These are phyloP conservation scores for Apocynum venetum DNA, from an alignment of 257 asterid genomes.

Conservation along the genomic window DNA sequence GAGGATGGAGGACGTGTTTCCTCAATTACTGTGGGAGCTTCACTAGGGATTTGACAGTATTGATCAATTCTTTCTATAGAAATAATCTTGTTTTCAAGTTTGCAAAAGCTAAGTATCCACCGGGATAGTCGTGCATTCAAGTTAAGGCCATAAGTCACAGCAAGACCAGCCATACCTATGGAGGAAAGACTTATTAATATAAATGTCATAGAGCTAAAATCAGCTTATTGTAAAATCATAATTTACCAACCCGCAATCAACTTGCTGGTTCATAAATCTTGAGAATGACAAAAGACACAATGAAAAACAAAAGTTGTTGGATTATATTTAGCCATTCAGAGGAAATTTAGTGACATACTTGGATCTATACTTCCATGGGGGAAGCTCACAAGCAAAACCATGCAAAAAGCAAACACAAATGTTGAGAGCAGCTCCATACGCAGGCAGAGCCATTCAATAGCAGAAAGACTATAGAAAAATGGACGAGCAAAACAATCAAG, in stretches of 20 bases:
- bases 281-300: neutral
- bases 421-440: constrained; percentile 99
- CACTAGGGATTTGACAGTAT: constrained; percentile 87
- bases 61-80: constrained; percentile 97
- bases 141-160: constrained; percentile 95
- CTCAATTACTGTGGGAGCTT: constrained; percentile 78
- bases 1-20: constrained; percentile 63
- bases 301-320: neutral
- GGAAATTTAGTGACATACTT: constrained; percentile 47
- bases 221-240: neutral
- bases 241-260: neutral
- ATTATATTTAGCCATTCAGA: constrained; percentile 4
- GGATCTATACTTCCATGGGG: constrained; percentile 94
- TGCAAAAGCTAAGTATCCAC: constrained; percentile 99
- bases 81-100: constrained; percentile 95
- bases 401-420: constrained; percentile 92
- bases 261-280: neutral
- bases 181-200: constrained; percentile 15
- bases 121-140: constrained; percentile 93
- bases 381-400: constrained; percentile 94
- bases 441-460: constrained; percentile 98
- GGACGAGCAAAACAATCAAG: constrained; percentile 99
- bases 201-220: neutral
- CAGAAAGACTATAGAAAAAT: constrained; percentile 93
- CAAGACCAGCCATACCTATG: constrained; percentile 97